Percentiles rank a stretch among this genome's conserved stretches.
These are phyloP conservation scores for Boletellus sp. DNA, from an alignment of 768 basidiomycete species.

Conservation along the genomic window DNA sequence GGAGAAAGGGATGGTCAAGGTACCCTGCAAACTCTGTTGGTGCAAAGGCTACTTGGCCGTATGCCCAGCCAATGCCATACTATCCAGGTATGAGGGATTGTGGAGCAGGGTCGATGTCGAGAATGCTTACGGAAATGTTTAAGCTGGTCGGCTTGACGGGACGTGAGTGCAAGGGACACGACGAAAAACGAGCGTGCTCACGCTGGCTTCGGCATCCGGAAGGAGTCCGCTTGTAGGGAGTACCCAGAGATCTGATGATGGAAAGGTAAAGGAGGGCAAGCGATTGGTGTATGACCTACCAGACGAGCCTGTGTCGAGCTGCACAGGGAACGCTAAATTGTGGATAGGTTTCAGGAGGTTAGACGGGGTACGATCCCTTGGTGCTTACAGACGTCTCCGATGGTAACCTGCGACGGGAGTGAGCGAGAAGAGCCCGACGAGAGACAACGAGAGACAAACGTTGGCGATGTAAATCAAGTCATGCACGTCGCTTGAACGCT, in stretches of 20 bases:
- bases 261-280: neutral
- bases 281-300: conserved; percentile 6
- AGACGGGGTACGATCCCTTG: neutral
- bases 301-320: conserved; percentile 78
- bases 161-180: conserved; percentile 4
- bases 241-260: conserved; percentile 64
- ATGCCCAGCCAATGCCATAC: conserved; percentile 83
- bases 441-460: conserved; percentile 40
- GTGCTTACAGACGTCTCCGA: conserved; percentile 56
- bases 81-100: conserved; percentile 23
- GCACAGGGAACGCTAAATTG: conserved; percentile 59
- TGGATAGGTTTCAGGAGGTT: neutral
- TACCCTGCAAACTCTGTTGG: conserved; percentile 70
- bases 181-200: conserved; percentile 26
- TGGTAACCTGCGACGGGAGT: conserved; percentile 48
- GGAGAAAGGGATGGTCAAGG: conserved; percentile 16
- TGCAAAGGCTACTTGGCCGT: conserved; percentile 60
- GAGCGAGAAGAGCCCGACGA: neutral
- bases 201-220: conserved; percentile 48
- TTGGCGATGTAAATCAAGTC: conserved; percentile 80
- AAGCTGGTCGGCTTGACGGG: conserved; percentile 39
- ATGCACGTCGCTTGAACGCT: conserved; percentile 52
- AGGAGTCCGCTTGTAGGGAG: conserved; percentile 44
- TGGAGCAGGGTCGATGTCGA: neutral
- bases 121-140: conserved; percentile 56